Evolutionary conservation across 2,329 filamentous ascomycete genomes (phyloP), one percentile per base, ranked within the genome.

Genomic region (Claviceps sp.): DNA sequence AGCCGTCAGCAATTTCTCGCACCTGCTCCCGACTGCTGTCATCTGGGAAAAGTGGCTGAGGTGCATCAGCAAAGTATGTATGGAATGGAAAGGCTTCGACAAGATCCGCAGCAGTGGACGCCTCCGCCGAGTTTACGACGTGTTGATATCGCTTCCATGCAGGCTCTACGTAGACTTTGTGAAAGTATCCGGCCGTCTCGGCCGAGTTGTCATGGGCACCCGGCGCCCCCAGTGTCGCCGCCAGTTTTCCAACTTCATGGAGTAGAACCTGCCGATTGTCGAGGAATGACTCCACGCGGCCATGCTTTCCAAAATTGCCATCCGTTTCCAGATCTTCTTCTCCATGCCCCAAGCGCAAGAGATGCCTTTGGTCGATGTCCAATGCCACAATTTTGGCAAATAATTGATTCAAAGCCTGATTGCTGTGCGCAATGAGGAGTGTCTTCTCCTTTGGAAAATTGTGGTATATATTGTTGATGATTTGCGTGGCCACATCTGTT

Each of bases 381-480:
- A 98, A 75, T 5, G 86, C 86, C n/a, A 91, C 85, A 55, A 98
- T 98, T 71, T 98, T 98, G 61, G 94, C 87, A 70, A 98, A 98
- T 1, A 98, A 76, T 65, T 98, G 93, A 62, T 98, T 98, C 9
- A 98, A 74, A 2, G 93, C 94, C 67, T 98, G 94, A 63, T 98
- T 98, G 68, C 91, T 97, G 67, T 98, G 93, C 4, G 93, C 93
- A 57, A 98, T 82, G 42, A 98, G 79, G 18, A 98, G 72, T 0
- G 93, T 98, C 60, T 88, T 85, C 67, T 98, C 89, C 57, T 84
- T 76, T 7, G 93, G 90, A 65, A 96, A 98, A 69, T 97, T 95
- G 72, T 97, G 91, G 64, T 98, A 98, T 60, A 98, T 86, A 66
- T 97, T 96, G 72, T 88, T 96, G 70, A 98, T 98, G 65, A 97